Base-by-base conservation (phyloP, 495 filamentous ascomycete genomes). In the Lophium mytilinum region DNA sequence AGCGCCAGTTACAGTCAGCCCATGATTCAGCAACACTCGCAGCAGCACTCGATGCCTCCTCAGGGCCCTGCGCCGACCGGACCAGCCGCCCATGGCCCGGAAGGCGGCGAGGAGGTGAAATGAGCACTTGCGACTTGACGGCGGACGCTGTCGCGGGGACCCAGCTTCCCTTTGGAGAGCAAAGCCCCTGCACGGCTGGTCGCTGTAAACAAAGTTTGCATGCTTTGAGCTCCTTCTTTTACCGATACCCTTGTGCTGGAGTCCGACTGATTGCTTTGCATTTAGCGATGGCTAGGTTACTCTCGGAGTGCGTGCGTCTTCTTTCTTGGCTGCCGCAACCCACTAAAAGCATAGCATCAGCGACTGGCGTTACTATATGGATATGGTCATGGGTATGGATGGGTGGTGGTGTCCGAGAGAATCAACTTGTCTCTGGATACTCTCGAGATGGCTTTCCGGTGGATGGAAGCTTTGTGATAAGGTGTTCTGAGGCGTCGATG, bases 1-100 rank as follows among this genome's bases (percentile, higher is more conserved):
- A 68, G 63, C 43, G 54, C 52, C 34, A 60, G 37, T 35, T 66
- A 65, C 49, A 50, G 49, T 9, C 63, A 66, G 37, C 65, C 62
- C 10, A 63, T 68, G 65, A 65, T 65, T 55, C 65, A 60, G 43
- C 57, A 61, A 34, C 62, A 67, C 41, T 64, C 61, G 15, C 65
- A 60, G 43, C 57, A 61, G 33, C 62, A 67, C 41, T 64, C 61
- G 15, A 49, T 65, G 35, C 58, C 50, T 8, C 63, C 63, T 45
- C 63, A 61, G 49, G 54, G 46, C 24, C 56, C 60, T 49, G 57
- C 58, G 6, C 55, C 63, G n/a, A 59, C 64, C 2, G 61, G 61
- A 9, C 57, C 61, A n/a, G 61, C 61, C 24, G 58, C 56, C 34
- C 57, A 64, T 48, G 55, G 41, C 14, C 61, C 50, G 11, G 64